Conservation (phyloP, 73 alveolate genomes). For the Tetrahymena thermophila region DNA sequence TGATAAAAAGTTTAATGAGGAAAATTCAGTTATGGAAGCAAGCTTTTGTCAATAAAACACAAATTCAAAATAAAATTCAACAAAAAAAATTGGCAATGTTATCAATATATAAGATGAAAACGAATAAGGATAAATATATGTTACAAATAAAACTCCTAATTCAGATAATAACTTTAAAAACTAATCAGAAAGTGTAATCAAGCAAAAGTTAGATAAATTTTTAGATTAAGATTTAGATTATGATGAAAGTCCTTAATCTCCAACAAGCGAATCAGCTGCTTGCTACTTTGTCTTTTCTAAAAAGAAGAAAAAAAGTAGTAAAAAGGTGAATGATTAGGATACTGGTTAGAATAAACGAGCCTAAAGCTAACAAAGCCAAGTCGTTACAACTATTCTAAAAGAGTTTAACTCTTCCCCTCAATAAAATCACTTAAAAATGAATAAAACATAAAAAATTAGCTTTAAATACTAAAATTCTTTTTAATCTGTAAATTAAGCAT, state of each 20-base stretch:
- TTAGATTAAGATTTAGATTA: background rate
- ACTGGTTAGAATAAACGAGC: background rate
- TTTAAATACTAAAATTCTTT: background rate
- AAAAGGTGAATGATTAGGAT: background rate
- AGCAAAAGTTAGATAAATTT: background rate
- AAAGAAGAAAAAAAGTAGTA: background rate
- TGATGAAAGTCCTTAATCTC: background rate
- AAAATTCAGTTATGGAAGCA: background rate
- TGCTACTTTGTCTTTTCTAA: background rate
- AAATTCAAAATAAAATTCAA: background rate
- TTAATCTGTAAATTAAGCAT: background rate
- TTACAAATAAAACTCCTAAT: background rate
- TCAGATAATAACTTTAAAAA: background rate
- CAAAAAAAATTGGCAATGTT: background rate
- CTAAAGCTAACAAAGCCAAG: background rate
- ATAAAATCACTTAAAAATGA: background rate
- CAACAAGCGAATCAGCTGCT: background rate
- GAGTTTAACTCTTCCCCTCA: background rate
- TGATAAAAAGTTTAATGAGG: background rate
- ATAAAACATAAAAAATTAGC: background rate
- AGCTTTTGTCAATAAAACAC: background rate
- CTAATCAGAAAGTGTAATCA: background rate
- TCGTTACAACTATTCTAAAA: background rate
- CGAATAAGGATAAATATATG: background rate
- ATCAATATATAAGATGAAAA: background rate